Base-by-base conservation (phyloP, 352 stramenopile genomes). In the Globisporangium uncinulatum region DNA sequence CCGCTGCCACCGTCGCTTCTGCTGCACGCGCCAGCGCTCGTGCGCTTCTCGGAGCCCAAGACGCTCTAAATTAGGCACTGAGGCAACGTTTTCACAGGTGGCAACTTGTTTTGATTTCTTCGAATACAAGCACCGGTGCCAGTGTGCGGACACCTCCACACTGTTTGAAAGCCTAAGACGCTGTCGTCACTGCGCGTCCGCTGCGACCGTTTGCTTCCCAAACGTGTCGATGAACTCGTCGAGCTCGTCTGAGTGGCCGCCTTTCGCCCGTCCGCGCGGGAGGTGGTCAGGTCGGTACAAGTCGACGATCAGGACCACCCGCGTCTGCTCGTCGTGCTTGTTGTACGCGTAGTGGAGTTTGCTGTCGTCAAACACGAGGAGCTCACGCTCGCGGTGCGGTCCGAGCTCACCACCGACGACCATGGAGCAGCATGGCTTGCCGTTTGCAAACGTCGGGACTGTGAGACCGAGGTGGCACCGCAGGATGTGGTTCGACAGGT, bases 361-460 rank as follows among this genome's bases (percentile, higher is more conserved):
- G 67, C 83, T 95, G 66, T 97, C 88, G 68, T 97, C 88, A 61
- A 97, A 97, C 13, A 97, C 88, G 37, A 96, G 73, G 29, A 97
- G 65, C 58, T 93, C 73, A 15, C 79, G 70, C 57, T 92, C 73
- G n/a, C 63, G 52, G 57, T 97, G 88, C 47, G 77, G 78, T 5
- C 70, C 63, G 2, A 74, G 73, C 65, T 96, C 77, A 17, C 77
- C 82, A 11, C 76, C 78, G 10, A 94, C 84, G 5, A 94, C 79
- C 72, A 91, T 89, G 17, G 79, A 76, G 57, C 84, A 94, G 65
- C 79, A 89, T 6, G 63, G 63, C 37, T 74, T 67, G 32, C 80
- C 79, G 50, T 77, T 76, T 7, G 66, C 55, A 13, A 87, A 65
- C 31, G 56, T 80, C 15, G 84, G 84, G 15, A 94, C 84, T 1